Evolutionary conservation across 306 rosid genomes (phyloP).

Genomic region (Cicer chorassanicum): DNA sequence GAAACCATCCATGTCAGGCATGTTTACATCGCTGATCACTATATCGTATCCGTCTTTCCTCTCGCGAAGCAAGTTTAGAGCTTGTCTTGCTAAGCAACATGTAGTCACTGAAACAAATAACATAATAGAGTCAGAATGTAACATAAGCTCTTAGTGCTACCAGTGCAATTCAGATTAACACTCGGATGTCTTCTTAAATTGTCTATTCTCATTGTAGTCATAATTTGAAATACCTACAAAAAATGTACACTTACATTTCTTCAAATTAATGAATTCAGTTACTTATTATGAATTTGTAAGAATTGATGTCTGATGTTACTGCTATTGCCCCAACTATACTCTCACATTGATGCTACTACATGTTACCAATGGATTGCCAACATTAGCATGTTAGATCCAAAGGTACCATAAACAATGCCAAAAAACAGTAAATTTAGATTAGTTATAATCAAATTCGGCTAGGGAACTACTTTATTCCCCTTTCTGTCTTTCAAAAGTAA

Average conservation of each 20-base stretch:
- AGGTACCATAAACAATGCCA: constrained; percentile 30
- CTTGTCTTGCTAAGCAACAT: constrained; percentile 84
- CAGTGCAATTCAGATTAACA: too few species aligned
- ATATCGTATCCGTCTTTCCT: constrained; percentile 90
- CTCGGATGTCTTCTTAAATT: too few species aligned
- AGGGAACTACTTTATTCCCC: constrained; percentile 2
- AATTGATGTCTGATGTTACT: constrained; percentile 28
- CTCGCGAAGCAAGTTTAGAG: constrained; percentile 82
- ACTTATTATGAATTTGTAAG: constrained; percentile 11
- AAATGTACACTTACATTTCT: neutral
- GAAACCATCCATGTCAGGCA: constrained; percentile 99
- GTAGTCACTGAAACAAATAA: constrained; percentile 77
- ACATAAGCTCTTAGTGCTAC: too few species aligned
- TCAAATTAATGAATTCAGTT: constrained; percentile 18
- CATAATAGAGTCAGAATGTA: constrained; percentile 24
- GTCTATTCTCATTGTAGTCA: too few species aligned
- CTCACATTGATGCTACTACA: constrained; percentile 35
- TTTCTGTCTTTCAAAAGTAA: constrained; percentile 5
- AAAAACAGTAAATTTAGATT: constrained; percentile 24
- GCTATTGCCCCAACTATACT: constrained; percentile 12
- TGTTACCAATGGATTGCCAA: constrained; percentile 30
- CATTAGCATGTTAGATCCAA: constrained; percentile 21
- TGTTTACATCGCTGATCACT: constrained; percentile 96
- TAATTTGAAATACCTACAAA: constrained; percentile 2
- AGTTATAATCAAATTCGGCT: constrained; percentile 36